Percentiles rank a stretch among this genome's conserved stretches.
These are phyloP conservation scores for Peronospora destructor DNA, from an alignment of 352 stramenopile genomes.

Conservation along the genomic window DNA sequence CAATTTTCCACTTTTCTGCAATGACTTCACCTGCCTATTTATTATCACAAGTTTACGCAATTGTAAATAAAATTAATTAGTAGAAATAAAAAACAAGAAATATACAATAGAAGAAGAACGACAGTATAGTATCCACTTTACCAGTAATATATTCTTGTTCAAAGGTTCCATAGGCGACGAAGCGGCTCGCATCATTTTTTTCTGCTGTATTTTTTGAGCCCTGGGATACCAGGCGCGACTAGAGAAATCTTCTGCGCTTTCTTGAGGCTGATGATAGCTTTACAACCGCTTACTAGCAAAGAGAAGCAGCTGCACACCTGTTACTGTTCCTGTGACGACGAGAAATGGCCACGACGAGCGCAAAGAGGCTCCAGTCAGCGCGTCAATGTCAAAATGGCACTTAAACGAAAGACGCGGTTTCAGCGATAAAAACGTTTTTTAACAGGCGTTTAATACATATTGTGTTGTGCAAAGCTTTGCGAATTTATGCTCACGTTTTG, in stretches of 20 bases:
- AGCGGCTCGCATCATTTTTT: conserved; percentile 27
- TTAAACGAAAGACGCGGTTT: background rate
- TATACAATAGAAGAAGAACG: background rate
- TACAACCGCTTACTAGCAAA: background rate
- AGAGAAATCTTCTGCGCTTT: background rate
- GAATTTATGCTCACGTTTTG: background rate
- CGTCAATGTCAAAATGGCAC: background rate
- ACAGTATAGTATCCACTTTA: conserved; percentile 18
- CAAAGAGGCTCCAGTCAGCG: background rate
- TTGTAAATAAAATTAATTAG: background rate
- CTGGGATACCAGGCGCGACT: background rate
- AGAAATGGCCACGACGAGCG: background rate
- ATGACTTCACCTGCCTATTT: conserved; percentile 73
- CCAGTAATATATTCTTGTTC: conserved; percentile 83
- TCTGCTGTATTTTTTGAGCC: background rate
- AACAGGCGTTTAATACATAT: background rate
- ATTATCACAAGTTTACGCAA: too few relatives aligned
- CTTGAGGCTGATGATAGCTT: background rate
- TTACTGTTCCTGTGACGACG: background rate
- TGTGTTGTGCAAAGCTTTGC: too few relatives aligned
- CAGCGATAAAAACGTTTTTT: background rate
- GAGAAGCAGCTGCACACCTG: background rate
- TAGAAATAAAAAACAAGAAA: conserved; percentile 4
- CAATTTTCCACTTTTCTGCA: conserved; percentile 74
- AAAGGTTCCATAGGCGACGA: conserved; percentile 50